Percentiles rank a stretch among this genome's conserved stretches.
These are phyloP conservation scores for Penicillium sp. DNA, from an alignment of 2,329 filamentous ascomycete species.

Conservation along the genomic window DNA sequence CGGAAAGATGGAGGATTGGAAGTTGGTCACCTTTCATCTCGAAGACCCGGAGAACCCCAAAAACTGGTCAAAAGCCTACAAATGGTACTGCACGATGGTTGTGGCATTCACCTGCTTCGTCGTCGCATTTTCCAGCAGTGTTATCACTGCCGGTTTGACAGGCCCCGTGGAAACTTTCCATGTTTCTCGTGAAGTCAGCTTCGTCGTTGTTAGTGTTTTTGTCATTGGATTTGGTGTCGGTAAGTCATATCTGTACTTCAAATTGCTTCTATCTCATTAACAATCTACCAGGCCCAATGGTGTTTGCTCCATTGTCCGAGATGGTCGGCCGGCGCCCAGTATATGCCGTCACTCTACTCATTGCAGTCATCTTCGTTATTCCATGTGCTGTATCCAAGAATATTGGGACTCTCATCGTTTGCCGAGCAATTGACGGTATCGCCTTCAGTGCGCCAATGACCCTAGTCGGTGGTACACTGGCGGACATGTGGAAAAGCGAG, in stretches of 20 bases:
- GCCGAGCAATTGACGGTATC: conserved; percentile 75
- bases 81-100: conserved; percentile 84
- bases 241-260: conserved; percentile 25
- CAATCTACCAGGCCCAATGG: conserved; percentile 61
- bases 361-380: conserved; percentile 76
- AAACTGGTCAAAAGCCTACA: conserved; percentile 75
- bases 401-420: conserved; percentile 72
- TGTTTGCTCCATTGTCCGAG: conserved; percentile 75
- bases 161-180: conserved; percentile 64
- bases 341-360: conserved; percentile 64
- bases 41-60: conserved; percentile 77
- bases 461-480: conserved; percentile 75
- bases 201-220: conserved; percentile 72
- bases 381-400: conserved; percentile 75
- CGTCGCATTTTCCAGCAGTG: conserved; percentile 67
- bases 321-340: conserved; percentile 69
- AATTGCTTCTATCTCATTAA: conserved; percentile 11
- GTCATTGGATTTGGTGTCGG: conserved; percentile 79
- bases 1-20: conserved; percentile 53
- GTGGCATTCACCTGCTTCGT: conserved; percentile 75
- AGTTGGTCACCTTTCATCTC: conserved; percentile 68
- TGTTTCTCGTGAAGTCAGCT: conserved; percentile 68
- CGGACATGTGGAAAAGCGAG: conserved; percentile 80
- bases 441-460: conserved; percentile 86
- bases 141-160: conserved; percentile 73